Conservation (phyloP, 192 early-diverging fungal genomes). For the Geranomyces variabilis region DNA sequence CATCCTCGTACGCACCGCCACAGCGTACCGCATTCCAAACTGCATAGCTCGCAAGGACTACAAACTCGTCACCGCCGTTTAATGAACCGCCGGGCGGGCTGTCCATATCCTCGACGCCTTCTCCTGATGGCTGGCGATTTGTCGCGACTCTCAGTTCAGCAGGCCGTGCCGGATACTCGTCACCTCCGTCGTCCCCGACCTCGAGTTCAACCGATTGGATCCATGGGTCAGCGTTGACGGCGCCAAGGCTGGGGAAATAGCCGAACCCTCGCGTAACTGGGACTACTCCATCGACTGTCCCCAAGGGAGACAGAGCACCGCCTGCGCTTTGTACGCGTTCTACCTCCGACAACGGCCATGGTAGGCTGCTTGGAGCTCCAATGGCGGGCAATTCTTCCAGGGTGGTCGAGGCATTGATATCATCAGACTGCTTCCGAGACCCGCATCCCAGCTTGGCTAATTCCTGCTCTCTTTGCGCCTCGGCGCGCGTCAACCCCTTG, state of each 20-base stretch:
- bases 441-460: background rate
- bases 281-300: constrained; percentile 74
- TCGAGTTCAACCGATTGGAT: constrained; percentile 73
- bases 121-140: background rate
- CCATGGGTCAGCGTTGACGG: constrained; percentile 83
- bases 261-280: constrained; percentile 83
- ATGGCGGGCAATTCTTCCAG: background rate
- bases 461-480: constrained; percentile 7
- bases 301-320: constrained; percentile 76
- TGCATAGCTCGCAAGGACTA: constrained; percentile 39
- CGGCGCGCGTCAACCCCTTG: constrained; percentile 23
- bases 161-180: constrained; percentile 1
- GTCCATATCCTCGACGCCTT: constrained; percentile 1
- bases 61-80: constrained; percentile 53
- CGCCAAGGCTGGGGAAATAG: constrained; percentile 79
- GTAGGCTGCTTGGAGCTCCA: background rate
- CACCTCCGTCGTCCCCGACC: constrained; percentile 50
- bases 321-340: constrained; percentile 78
- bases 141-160: background rate
- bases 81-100: background rate
- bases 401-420: background rate
- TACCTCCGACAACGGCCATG: constrained; percentile 48
- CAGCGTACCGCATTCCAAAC: constrained; percentile 49
- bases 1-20: constrained; percentile 56
- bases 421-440: background rate